Conservation (phyloP, 2,329 filamentous ascomycete genomes). For the Didymella arachidicola region DNA sequence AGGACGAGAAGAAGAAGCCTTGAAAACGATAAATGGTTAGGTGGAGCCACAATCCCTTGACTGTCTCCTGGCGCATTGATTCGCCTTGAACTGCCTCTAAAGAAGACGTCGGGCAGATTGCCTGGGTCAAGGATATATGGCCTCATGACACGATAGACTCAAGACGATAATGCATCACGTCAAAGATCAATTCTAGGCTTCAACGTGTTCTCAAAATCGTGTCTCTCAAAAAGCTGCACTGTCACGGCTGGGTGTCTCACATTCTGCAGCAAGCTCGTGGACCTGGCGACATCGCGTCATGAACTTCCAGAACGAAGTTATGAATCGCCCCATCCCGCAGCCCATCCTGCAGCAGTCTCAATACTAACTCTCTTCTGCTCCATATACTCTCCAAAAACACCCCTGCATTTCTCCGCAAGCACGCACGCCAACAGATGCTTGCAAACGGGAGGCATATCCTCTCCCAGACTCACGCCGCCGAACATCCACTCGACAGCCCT, state of each 20-base stretch:
- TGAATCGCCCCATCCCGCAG: conserved; percentile 48
- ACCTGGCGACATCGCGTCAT: not conserved
- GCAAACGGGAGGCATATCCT: conserved; percentile 68
- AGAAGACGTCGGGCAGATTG: conserved; percentile 3
- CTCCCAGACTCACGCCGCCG: conserved; percentile 14
- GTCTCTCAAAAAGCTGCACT: conserved; percentile 25
- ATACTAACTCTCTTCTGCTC: conserved; percentile 62
- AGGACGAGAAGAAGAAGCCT: conserved; percentile 63
- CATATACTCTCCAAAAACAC: conserved; percentile 64
- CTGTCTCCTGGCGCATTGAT: not conserved
- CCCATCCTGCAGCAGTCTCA: conserved; percentile 78
- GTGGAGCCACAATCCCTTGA: not conserved
- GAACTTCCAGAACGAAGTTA: not conserved
- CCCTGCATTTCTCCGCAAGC: conserved; percentile 70
- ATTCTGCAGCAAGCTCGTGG: conserved; percentile 12
- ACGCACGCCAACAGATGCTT: conserved; percentile 91
- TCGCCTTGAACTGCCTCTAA: not conserved
- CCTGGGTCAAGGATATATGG: conserved; percentile 12
- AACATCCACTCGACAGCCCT: conserved; percentile 26
- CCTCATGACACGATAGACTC: conserved; percentile 41
- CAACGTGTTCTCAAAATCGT: not conserved
- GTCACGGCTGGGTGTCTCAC: conserved; percentile 33
- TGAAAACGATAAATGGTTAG: not conserved
- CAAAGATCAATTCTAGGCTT: not conserved
- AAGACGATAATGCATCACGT: conserved; percentile 29